These are phyloP conservation scores for Actinomucor elegans DNA, from an alignment of 371 early-diverging fungal genomes.

Conservation along the genomic window DNA sequence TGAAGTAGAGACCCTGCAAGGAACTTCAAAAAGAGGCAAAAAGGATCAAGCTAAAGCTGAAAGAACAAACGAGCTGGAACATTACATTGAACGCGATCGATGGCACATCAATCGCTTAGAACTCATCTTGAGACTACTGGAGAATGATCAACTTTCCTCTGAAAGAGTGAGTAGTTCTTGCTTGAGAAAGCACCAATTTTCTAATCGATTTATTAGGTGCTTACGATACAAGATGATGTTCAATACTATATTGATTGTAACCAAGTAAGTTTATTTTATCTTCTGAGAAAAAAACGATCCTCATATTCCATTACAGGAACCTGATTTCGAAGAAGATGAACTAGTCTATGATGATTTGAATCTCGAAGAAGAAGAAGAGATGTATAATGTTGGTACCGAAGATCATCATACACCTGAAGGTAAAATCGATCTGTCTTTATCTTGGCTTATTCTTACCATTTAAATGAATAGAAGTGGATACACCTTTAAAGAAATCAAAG, in stretches of 20 bases:
- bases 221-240: slow-evolving; percentile 66
- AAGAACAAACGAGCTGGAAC: slow-evolving; percentile 67
- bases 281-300: neutral
- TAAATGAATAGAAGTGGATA: slow-evolving; percentile 5
- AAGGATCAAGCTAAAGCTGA: slow-evolving; percentile 81
- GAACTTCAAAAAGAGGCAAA: slow-evolving; percentile 74
- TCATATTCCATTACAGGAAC: slow-evolving; percentile 44
- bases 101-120: slow-evolving; percentile 90
- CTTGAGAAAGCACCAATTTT: neutral
- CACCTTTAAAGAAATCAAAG: slow-evolving; percentile 1
- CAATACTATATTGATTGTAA: slow-evolving; percentile 90
- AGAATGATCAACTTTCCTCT: slow-evolving; percentile 83
- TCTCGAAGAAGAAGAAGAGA: slow-evolving; percentile 87
- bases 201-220: slow-evolving; percentile 7
- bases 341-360: slow-evolving; percentile 92
- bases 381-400: slow-evolving; percentile 64
- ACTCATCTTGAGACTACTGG: slow-evolving; percentile 85
- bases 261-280: slow-evolving; percentile 34
- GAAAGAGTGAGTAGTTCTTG: slow-evolving; percentile 47
- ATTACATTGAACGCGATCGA: slow-evolving; percentile 84
- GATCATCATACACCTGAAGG: slow-evolving; percentile 30
- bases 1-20: slow-evolving; percentile 81
- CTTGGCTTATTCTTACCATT: neutral
- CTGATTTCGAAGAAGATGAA: slow-evolving; percentile 92
- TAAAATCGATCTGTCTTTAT: neutral